A percentile compares a stretch with the other conserved stretches of the same genome.
These are phyloP conservation scores for Capsella bursapastoris DNA, from an alignment of 345 rosid species.

Conservation along the genomic window DNA sequence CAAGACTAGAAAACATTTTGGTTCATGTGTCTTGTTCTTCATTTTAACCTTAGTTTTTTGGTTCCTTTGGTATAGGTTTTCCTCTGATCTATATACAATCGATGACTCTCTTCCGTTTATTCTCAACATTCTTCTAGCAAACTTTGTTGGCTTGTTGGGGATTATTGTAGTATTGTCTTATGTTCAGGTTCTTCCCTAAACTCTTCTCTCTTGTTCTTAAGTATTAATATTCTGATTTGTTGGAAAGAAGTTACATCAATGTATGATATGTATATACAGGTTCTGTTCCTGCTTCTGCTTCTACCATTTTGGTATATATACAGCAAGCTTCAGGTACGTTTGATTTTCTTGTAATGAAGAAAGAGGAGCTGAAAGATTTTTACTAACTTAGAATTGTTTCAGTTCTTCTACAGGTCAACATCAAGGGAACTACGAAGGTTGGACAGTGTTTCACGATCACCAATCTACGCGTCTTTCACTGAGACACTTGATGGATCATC, in stretches of 20 bases:
- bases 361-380: slow-evolving; percentile 12
- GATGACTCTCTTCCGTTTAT: slow-evolving; percentile 98
- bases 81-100: slow-evolving; percentile 90
- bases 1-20: slow-evolving; percentile 1
- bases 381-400: slow-evolving; percentile 47
- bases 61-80: slow-evolving; percentile 57
- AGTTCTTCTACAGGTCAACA: slow-evolving; percentile 96
- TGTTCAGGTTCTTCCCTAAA: slow-evolving; percentile 67
- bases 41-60: slow-evolving; percentile 9
- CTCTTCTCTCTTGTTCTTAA: slow-evolving; percentile 19
- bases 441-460: slow-evolving; percentile 94
- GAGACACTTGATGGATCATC: slow-evolving; percentile 94
- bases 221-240: slow-evolving; percentile 4
- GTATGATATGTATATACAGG: slow-evolving; percentile 50
- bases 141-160: slow-evolving; percentile 87
- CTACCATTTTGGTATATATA: slow-evolving; percentile 91
- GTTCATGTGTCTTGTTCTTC: slow-evolving; percentile 29
- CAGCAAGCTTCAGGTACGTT: slow-evolving; percentile 83
- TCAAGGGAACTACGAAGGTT: slow-evolving; percentile 91
- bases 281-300: slow-evolving; percentile 75
- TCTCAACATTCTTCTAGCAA: slow-evolving; percentile 91
- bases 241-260: slow-evolving; percentile 12
- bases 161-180: slow-evolving; percentile 78
- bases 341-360: background rate
- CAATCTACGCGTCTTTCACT: slow-evolving; percentile 84